A percentile compares a stretch with the other conserved stretches of the same genome.
phyloP scores from a whole-genome alignment of 2,329 filamentous ascomycete species.

The Nannizzia gypsea region DNA sequence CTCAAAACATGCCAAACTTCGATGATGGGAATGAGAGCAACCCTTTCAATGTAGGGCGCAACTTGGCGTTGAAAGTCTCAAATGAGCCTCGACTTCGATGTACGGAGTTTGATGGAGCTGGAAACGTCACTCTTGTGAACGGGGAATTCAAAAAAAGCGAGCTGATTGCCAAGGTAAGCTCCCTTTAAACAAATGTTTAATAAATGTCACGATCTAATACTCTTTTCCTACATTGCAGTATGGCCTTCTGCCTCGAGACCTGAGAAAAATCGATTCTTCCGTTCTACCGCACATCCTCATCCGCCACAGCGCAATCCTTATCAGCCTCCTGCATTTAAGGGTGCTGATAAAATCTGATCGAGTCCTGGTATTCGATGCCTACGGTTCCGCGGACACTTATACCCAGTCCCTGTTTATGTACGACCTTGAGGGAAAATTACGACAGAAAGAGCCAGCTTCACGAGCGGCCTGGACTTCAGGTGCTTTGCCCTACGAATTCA shows the following conservation, averaged over 20 bases:
- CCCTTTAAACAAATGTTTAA: background rate
- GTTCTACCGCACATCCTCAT: constrained; percentile 91
- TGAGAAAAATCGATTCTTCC: constrained; percentile 95
- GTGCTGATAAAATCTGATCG: constrained; percentile 92
- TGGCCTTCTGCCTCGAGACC: constrained; percentile 79
- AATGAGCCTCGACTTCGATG: constrained; percentile 80
- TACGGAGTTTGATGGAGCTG: constrained; percentile 87
- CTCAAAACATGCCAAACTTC: constrained; percentile 39
- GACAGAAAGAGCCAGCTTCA: constrained; percentile 52
- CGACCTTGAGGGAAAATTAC: constrained; percentile 82
- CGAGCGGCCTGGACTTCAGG: constrained; percentile 39
- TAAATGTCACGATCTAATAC: background rate
- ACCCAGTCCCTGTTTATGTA: constrained; percentile 97
- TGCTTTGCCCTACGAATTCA: constrained; percentile 83
- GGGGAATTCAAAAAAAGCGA: constrained; percentile 97
- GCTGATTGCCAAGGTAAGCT: constrained; percentile 73
- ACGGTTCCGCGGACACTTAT: constrained; percentile 86
- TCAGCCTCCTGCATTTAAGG: constrained; percentile 91
- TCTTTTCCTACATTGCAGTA: constrained; percentile 45
- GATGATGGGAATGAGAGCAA: constrained; percentile 49
- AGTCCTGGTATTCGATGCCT: constrained; percentile 90
- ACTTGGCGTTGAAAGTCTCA: constrained; percentile 61
- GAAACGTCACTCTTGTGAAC: constrained; percentile 82
- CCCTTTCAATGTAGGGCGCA: constrained; percentile 58
- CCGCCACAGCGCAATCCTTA: constrained; percentile 80